Base-by-base conservation (phyloP, 805 yeast genomes). In the Isabelozyma gotoi region DNA sequence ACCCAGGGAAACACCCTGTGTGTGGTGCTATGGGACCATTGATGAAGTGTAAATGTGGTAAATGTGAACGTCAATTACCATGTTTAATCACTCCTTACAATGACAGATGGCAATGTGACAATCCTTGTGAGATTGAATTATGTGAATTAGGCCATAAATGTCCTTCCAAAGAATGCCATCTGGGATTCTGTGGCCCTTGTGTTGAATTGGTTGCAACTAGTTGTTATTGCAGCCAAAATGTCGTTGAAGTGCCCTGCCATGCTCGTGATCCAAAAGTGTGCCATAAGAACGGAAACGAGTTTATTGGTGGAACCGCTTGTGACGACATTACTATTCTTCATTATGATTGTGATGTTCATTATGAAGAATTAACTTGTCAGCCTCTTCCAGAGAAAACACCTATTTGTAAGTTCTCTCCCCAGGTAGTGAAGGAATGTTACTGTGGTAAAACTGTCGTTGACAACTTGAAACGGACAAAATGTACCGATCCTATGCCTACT, bases 1-100 rank as follows among this genome's bases (percentile, higher is more conserved):
- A 90, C 60, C 92, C 96, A 2, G 97, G 96, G 0, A 85, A 90
- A 1, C 97, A 91, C 62, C 81, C 88, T 0, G 71, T 70, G 19
- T 90, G 97, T 67, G 82, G 85, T 11, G 89, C 96, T 1, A 64
- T 85, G 59, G 89, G 92, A 0, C 92, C 95, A 0, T 63, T 69
- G 7, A 64, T 85, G 68, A 66, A 65, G 33, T 90, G 97, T 63
- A 69, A 72, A 20, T 90, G 97, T 69, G 97, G 97, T 1, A 76
- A 74, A 33, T 71, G 77, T 40, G 60, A 72, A 12, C 77, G 76
- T 41, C 94, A 87, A 56, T 65, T 80, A 56, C 91, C 85, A n/a
- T 88, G 88, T 69, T 74, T 78, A 27, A 68, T 82, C 47, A 88
- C 90, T 1, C 87, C 88, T 0, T 85, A 83, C 56, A 64, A 65